Evolutionary conservation across 2,329 filamentous ascomycete genomes (phyloP), one percentile per base, ranked within the genome.

Genomic region (Colletotrichum sp.): DNA sequence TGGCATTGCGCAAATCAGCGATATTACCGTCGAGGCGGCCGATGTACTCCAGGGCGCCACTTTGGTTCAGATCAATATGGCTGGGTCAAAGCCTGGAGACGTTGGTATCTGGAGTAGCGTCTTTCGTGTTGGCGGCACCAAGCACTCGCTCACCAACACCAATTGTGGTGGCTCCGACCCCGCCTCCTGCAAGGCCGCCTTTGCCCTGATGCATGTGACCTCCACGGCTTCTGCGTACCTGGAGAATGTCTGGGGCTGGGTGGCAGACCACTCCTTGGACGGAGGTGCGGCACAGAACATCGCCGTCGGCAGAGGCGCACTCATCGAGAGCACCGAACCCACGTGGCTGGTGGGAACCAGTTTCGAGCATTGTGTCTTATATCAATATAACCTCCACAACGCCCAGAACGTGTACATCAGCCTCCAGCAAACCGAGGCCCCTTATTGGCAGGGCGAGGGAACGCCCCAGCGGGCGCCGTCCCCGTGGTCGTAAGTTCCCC

Each of bases 271-370:
- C 80, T 88, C 89, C 75, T 83, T 91, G 18, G 89, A 91, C 71
- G 85, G 85, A n/a, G 66, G 75, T n/a, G 79, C 78, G 66, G 76
- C 77, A 55, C 85, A 84, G 67, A 85, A 83, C 62, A 88, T 88
- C 39, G 87, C 85, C 61, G 84, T 85, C 48, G 89, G 86, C 58
- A 87, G 89, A 16, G 88, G 89, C 36, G 79, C 86, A 0, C 82
- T 89, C 4, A 82, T 89, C 55, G 86, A 90, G 77, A 86, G 85
- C 18, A 86, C 84, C 18, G 83, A 84, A 8, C 87, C 88, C 4
- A 89, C 87, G 27, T 92, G 90, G 90, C 82, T 92, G 43, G 83
- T 88, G 64, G 89, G 88, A 32, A 89, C 88, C 5, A 86, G 86
- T 1, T 87, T 86, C 30, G 89, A 91, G 80, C 89, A 91, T 80